Evolutionary conservation across 371 early-diverging fungal species (phyloP), one percentile per base, ranked within the genome.

Genomic region (Scutellospora calospora): DNA sequence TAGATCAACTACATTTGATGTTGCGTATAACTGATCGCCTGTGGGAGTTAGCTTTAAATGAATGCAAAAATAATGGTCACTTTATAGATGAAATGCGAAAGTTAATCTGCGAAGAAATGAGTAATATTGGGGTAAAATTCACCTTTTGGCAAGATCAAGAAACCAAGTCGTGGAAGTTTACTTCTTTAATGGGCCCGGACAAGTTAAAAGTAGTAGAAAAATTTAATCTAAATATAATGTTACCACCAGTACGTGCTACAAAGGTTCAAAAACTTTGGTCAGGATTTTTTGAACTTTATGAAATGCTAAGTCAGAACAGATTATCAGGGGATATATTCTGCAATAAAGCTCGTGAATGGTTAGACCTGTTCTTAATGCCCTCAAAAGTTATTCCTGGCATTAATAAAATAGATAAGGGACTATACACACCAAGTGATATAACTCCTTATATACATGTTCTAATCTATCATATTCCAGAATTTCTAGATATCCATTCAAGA

Each of bases 401-500:
- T 31, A 9, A 31, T 22, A 65, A 33, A 31, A 65, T 1, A 18
- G 14, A 18, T 33, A 14, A 65, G 35, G 65, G 65, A 35, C 25
- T 65, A 35, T 65, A 65, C 35, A 35, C 35, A 25, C 65, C 33
- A 33, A 65, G 38, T 35, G 35, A 65, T 33, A 18, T 65, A 65
- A 66, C 41, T 3, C 66, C 66, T 35, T 66, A 66, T 66, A 66
- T 66, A 38, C 66, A 66, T 66, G 66, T 38, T 12, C 22, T 66
- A 35, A 20, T 66, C 1, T 35, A 38, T 38, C 66, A 66, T 38
- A 16, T 12, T 20, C 38, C 5, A 12, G 66, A 66, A 66, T 20
- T 66, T 35, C 16, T 66, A 18, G 66, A 8, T 4, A 66, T 16
- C 8, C 66, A 66, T 66, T 25, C 14, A 65, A 31, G 5, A 16